These are phyloP conservation scores for Anaeromyces robustus DNA, from an alignment of 192 early-diverging fungal species.

Conservation along the genomic window DNA sequence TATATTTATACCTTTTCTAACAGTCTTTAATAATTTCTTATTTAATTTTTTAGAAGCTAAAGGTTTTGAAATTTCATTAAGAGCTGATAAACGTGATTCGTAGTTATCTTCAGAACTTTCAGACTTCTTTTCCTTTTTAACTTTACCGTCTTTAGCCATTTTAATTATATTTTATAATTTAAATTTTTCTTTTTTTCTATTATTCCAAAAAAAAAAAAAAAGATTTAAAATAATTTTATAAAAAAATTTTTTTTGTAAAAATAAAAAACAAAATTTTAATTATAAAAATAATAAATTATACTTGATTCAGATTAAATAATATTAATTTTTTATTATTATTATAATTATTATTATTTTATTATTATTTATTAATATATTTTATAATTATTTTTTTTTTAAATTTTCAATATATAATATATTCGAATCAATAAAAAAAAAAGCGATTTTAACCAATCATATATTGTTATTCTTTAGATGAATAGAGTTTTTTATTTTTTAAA, in stretches of 20 bases:
- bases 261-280: too few species aligned
- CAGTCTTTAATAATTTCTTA: slow-evolving; percentile 74
- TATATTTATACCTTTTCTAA: slow-evolving; percentile 61
- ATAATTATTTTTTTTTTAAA: not conserved
- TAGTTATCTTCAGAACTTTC: slow-evolving; percentile 10
- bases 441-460: not conserved
- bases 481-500: too few species aligned
- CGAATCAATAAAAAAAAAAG: not conserved
- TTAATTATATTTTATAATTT: not conserved
- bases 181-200: not conserved
- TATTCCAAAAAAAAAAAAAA: not conserved
- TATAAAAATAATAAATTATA: too few species aligned
- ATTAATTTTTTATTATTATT: not conserved
- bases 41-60: slow-evolving; percentile 67
- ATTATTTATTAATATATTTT: not conserved
- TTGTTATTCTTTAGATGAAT: too few species aligned
- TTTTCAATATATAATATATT: not conserved
- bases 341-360: not conserved
- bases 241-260: too few species aligned
- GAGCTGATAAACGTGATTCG: slow-evolving; percentile 31
- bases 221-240: too few species aligned
- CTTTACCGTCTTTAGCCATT: not conserved
- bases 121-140: not conserved
- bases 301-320: too few species aligned
- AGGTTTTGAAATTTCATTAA: slow-evolving; percentile 61